Percentiles rank a stretch among this genome's conserved stretches.
Evolutionary conservation across 164 flowering plant genomes (phyloP).

Genomic region (Litsea cubeba): DNA sequence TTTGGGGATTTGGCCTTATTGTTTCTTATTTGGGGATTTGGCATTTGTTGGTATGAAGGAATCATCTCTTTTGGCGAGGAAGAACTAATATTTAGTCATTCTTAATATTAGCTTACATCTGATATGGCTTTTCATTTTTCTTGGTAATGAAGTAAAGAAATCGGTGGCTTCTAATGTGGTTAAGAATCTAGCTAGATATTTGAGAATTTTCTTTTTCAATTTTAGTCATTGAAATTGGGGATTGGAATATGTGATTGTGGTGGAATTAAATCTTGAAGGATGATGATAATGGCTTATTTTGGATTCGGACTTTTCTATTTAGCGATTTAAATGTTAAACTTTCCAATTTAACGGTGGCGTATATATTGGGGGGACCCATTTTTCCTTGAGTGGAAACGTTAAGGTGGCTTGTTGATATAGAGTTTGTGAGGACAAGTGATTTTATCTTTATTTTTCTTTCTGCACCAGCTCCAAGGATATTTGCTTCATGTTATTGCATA

Average conservation of each 20-base stretch:
- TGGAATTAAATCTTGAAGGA: not conserved
- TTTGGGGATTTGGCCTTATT: not conserved
- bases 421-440: too few species aligned
- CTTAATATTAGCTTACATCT: not conserved
- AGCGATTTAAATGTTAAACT: too few species aligned
- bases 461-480: too few species aligned
- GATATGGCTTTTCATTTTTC: not conserved
- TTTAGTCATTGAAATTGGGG: not conserved
- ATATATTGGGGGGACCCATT: too few species aligned
- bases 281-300: not conserved
- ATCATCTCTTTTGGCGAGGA: not conserved
- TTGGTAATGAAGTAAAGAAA: not conserved
- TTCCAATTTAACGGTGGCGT: too few species aligned
- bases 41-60: not conserved
- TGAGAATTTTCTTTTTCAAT: not conserved
- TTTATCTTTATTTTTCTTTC: too few species aligned
- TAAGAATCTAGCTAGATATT: not conserved
- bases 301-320: not conserved
- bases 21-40: not conserved
- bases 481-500: too few species aligned
- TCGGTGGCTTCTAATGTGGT: not conserved
- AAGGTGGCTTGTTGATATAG: too few species aligned
- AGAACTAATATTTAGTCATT: not conserved
- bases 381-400: too few species aligned
- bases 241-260: not conserved